Evolutionary conservation across 2,329 filamentous ascomycete genomes (phyloP).

Genomic region (Fusarium miscanthi): DNA sequence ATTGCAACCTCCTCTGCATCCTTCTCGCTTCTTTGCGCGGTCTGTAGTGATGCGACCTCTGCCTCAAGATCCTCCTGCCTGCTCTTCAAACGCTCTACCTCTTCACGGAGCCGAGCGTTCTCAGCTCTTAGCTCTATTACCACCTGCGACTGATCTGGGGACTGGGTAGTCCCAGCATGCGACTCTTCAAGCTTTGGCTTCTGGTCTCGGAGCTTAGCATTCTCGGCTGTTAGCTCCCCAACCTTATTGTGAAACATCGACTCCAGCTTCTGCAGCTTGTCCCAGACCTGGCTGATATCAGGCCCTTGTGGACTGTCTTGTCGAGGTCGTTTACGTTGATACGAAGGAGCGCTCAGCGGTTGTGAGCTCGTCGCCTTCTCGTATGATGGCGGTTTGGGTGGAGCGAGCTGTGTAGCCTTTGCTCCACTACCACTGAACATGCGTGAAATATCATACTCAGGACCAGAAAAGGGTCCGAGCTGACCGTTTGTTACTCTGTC

Average conservation of each 20-base stretch:
- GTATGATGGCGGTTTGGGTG: background rate
- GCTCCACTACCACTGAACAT: slow-evolving; percentile 14
- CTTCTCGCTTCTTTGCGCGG: background rate
- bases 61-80: background rate
- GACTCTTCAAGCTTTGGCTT: background rate
- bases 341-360: background rate
- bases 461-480: background rate
- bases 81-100: background rate
- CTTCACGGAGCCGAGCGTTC: background rate
- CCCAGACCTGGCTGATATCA: background rate
- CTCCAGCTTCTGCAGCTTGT: background rate
- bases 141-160: background rate
- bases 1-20: background rate
- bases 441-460: slow-evolving; percentile 1
- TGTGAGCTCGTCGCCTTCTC: background rate
- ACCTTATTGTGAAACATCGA: background rate
- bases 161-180: background rate
- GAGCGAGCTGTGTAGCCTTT: background rate
- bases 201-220: background rate
- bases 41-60: background rate
- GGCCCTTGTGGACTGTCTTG: background rate
- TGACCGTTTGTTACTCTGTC: background rate
- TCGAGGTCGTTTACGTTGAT: slow-evolving; percentile 1
- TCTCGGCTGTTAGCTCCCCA: background rate
- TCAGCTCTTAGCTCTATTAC: background rate